Base-by-base conservation (phyloP, 2,329 filamentous ascomycete species). In the Cyphellophora europaea region DNA sequence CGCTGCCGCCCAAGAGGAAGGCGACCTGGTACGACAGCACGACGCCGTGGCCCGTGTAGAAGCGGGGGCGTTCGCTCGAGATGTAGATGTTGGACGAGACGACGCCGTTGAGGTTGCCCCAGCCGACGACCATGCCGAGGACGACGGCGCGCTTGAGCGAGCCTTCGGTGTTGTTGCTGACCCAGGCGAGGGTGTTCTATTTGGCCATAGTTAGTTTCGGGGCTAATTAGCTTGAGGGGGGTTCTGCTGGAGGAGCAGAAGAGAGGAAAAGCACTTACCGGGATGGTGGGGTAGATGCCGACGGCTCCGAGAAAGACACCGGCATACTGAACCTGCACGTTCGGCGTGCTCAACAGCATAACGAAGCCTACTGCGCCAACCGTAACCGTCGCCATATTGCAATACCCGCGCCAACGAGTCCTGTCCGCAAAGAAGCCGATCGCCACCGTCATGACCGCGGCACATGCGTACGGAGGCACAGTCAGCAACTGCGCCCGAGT, bases 71-170 rank as follows among this genome's bases (percentile, higher is more conserved):
- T 51, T 74, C 65, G 40, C 69, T 63, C 49, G 51, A 53, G 3
- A 62, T 60, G 48, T 85, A 93, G 47, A 93, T 84, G 53, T 93
- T 93, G 10, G 58, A 64, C 5, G 56, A 59, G 41, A 93, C 81
- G 13, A 94, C 74, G 25, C 88, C 87, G 53, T 93, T 93, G 29
- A 95, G 63, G 53, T 95, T 94, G 18, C 87, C 87, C 84, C 85
- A 93, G 13, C 82, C 87, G 41, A 95, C 91, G 33, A 93, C 81
- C 42, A 93, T 77, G 0, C 88, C 88, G 1, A 94, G 62, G 0
- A 84, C 83, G 11, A 94, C 79, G 19, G 86, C 88, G 17, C 88
- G 77, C 66, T 94, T 94, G 62, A 93, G 93, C 2, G 89, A 82
- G 10, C 88, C 63, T 59, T 94, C 87, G 18, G 78, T 72, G 44